Base-by-base conservation (phyloP, 2,329 filamentous ascomycete species). In the Arthrobotrys musiformis region DNA sequence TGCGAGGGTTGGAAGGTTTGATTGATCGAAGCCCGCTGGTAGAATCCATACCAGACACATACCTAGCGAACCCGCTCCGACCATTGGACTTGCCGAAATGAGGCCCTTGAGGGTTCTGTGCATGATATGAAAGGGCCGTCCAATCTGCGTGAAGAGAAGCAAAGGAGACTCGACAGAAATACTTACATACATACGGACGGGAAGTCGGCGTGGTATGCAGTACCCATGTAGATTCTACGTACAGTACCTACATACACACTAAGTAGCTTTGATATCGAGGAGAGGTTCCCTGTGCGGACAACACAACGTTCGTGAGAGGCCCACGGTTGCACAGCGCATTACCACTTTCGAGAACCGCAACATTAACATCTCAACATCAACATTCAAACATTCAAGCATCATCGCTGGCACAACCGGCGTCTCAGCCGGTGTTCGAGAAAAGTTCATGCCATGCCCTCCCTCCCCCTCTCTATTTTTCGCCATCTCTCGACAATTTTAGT, bases 81-180 rank as follows among this genome's bases (percentile, higher is more conserved):
- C 60, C 61, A 70, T 70, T 77, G 66, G 73, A 70, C 73, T 70
- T 77, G 60, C 73, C 73, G 60, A 66, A 77, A 70, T 77, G 72
- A 70, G 72, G 64, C 72, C 60, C 54, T 58, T 70, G 63, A 77
- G 72, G 63, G 64, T 64, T 58, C 62, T 69, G 42, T 77, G 64
- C 72, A 70, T 77, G 66, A 60, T 52, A 61, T 44, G 19, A 54
- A 52, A 54, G 66, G 54, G 44, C 58, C 60, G 4, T 42, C 40
- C 40, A n/a, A 58, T 58, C 19, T 77, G 66, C 73, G 70, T 77
- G 66, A 66, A 70, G 50, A n/a, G 64, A 68, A 54, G 54, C 42
- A 70, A 52, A 70, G 63, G 63, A 54, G 61, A 75, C 22, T 63
- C 56, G 70, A 75, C 33, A 69, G 63, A 37, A 63, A 44, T 22